A percentile compares a stretch with the other conserved stretches of the same genome.
These are phyloP conservation scores for Agaricus blazei DNA, from an alignment of 768 basidiomycete genomes.

Conservation along the genomic window DNA sequence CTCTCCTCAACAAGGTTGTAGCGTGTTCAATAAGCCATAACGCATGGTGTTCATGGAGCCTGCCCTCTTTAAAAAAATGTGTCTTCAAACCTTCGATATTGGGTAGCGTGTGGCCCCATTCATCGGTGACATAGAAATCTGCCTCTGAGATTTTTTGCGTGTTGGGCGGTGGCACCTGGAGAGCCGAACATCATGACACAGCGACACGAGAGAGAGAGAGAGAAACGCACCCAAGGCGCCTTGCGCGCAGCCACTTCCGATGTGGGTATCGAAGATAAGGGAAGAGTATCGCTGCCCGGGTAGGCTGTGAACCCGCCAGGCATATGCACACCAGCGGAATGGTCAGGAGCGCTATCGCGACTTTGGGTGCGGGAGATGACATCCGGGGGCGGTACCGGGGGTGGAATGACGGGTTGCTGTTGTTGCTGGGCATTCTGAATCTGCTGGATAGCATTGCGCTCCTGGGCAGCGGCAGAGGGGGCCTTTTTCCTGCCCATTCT, in stretches of 20 bases:
- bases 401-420: no score
- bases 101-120: conserved; percentile 52
- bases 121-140: conserved; percentile 58
- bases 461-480: neutral
- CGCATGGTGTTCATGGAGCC: conserved; percentile 80
- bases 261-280: no score
- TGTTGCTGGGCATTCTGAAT: conserved; percentile 1
- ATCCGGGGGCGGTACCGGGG: neutral
- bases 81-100: conserved; percentile 78
- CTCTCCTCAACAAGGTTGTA: conserved; percentile 60
- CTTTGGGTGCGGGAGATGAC: neutral
- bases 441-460: conserved; percentile 5
- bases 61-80: conserved; percentile 86
- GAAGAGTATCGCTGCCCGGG: neutral
- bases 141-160: conserved; percentile 62
- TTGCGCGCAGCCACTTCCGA: neutral
- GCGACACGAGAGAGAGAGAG: neutral
- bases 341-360: neutral
- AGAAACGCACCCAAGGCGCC: neutral
- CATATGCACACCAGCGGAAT: no score
- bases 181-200: neutral
- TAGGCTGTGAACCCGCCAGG: neutral
- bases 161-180: conserved; percentile 67
- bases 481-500: conserved; percentile 3
- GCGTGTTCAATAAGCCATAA: conserved; percentile 71